Conservation (phyloP, 441 rosid species). For the Sinapis alba region DNA sequence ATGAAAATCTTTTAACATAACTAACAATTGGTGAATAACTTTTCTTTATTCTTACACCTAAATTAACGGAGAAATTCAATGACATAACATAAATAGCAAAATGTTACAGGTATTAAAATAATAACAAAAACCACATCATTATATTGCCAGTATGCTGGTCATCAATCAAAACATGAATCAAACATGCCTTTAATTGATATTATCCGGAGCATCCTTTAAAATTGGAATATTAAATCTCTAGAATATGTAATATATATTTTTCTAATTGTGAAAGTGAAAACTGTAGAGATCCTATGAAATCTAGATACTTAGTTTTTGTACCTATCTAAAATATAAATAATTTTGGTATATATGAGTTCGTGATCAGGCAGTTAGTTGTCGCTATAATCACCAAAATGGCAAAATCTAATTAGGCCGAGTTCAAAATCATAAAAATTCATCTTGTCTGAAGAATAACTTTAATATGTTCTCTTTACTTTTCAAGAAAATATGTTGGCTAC, state of each 20-base stretch:
- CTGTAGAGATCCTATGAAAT: not conserved
- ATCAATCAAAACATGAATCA: not conserved
- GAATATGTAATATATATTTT: not conserved
- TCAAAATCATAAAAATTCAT: not conserved
- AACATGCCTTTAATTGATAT: not conserved
- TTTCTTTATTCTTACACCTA: not conserved
- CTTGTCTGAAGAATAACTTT: not conserved
- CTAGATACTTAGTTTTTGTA: constrained; percentile 21
- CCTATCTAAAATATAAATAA: not conserved
- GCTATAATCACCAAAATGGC: constrained; percentile 2
- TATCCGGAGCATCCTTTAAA: not conserved
- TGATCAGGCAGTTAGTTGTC: constrained; percentile 28
- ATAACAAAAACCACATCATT: not conserved
- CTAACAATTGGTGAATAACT: not conserved
- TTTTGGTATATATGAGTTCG: constrained; percentile 1
- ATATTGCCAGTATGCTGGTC: not conserved
- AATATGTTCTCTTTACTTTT: not conserved
- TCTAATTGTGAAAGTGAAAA: not conserved
- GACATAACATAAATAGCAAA: not conserved
- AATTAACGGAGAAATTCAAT: not conserved
- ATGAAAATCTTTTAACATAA: not conserved
- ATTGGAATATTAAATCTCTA: not conserved
- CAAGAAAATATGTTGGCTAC: not conserved
- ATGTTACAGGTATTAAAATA: not conserved
- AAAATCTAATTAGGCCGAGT: not conserved